Evolutionary conservation across 768 basidiomycete genomes (phyloP).

Genomic region (Pleurotus giganteus): DNA sequence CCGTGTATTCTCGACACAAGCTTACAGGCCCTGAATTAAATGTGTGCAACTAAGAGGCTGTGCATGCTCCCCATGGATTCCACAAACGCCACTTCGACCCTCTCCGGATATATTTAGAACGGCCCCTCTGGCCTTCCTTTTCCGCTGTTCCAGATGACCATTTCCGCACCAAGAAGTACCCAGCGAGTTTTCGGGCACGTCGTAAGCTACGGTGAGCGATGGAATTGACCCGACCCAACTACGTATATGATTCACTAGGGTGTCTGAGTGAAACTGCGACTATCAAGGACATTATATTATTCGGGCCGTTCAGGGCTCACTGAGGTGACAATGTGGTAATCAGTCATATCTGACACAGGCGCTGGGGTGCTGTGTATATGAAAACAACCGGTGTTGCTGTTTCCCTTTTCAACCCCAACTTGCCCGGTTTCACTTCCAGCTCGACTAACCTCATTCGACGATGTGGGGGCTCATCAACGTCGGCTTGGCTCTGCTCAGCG

Average conservation of each 20-base stretch:
- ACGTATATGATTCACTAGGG: too few relatives aligned
- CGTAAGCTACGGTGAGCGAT: too few relatives aligned
- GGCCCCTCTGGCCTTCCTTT: too few relatives aligned
- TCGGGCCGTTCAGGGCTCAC: background rate
- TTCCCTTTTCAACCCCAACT: background rate
- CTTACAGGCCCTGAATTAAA: background rate
- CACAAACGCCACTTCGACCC: too few relatives aligned
- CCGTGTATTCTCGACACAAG: too few relatives aligned
- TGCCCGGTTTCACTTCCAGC: background rate
- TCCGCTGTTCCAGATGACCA: too few relatives aligned
- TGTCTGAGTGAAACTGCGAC: too few relatives aligned
- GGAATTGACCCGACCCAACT: too few relatives aligned
- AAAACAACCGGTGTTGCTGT: background rate
- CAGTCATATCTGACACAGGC: conserved; percentile 3
- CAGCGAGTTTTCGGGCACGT: too few relatives aligned
- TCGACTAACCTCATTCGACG: background rate
- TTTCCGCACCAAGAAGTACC: too few relatives aligned
- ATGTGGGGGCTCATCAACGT: conserved; percentile 2
- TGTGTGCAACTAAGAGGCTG: background rate
- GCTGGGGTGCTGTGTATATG: background rate
- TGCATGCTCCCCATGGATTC: conserved; percentile 1
- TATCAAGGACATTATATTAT: background rate
- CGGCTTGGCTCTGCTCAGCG: background rate
- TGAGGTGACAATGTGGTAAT: background rate
- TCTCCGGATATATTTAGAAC: too few relatives aligned